Percentiles rank a stretch among this genome's conserved stretches.
Evolutionary conservation across 352 stramenopile species (phyloP).

Genomic region (Phytophthora kernoviae): DNA sequence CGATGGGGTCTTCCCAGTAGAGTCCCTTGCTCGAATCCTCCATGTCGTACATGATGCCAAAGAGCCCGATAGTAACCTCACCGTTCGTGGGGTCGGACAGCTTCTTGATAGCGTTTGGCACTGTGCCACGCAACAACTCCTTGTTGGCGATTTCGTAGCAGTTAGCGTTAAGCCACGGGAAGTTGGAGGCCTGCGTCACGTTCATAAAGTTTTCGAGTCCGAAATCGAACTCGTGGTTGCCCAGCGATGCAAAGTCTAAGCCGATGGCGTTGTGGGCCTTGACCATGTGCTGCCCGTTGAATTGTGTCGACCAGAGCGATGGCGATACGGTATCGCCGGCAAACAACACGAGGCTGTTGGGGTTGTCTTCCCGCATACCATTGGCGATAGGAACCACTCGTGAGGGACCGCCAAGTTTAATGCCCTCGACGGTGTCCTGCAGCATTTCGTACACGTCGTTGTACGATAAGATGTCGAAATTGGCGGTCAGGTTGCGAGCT

Average conservation of each 20-base stretch:
- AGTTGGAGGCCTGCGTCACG: constrained; percentile 57
- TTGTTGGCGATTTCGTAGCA: constrained; percentile 56
- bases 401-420: constrained; percentile 76
- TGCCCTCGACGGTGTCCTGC: constrained; percentile 60
- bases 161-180: constrained; percentile 81
- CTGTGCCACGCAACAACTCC: constrained; percentile 57
- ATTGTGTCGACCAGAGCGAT: constrained; percentile 81
- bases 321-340: constrained; percentile 82
- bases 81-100: constrained; percentile 46
- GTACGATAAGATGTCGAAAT: constrained; percentile 73
- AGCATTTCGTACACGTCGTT: constrained; percentile 86
- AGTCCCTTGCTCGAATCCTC: constrained; percentile 62
- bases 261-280: constrained; percentile 77
- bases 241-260: constrained; percentile 73
- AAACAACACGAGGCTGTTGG: constrained; percentile 80
- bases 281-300: constrained; percentile 83
- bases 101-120: constrained; percentile 52
- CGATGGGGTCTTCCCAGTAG: constrained; percentile 72
- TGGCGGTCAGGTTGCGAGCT: constrained; percentile 48
- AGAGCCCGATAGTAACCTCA: constrained; percentile 63
- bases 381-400: constrained; percentile 70
- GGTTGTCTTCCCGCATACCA: constrained; percentile 57
- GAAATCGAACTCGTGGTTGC: constrained; percentile 87
- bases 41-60: constrained; percentile 85
- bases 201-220: constrained; percentile 79